phyloP scores from a whole-genome alignment of 2,329 filamentous ascomycete species.

The Colletotrichum sp. region DNA sequence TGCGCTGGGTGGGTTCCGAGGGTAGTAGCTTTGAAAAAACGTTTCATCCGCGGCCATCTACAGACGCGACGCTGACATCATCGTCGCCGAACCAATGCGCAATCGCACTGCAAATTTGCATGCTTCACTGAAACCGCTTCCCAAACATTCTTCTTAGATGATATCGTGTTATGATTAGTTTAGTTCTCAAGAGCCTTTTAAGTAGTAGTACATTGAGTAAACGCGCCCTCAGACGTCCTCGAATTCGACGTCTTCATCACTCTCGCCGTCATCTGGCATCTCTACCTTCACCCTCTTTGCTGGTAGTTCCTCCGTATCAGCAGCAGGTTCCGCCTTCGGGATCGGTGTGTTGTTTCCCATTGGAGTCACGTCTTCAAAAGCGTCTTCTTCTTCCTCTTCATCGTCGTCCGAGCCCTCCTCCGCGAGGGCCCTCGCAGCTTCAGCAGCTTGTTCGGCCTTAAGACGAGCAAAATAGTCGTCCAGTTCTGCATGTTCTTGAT shows the following conservation, averaged over 20 bases:
- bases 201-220: neutral
- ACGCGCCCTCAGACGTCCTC: conserved; percentile 53
- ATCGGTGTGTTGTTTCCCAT: conserved; percentile 28
- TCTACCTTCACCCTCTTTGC: conserved; percentile 69
- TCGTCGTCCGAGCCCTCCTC: conserved; percentile 31
- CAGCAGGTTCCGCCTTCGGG: conserved; percentile 39
- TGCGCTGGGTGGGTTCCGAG: neutral
- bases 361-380: conserved; percentile 56
- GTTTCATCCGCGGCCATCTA: neutral
- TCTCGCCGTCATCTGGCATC: conserved; percentile 52
- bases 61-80: neutral
- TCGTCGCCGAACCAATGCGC: neutral
- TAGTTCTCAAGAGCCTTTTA: neutral
- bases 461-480: conserved; percentile 73
- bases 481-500: conserved; percentile 61
- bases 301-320: conserved; percentile 46
- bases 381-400: conserved; percentile 43
- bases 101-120: neutral
- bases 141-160: neutral
- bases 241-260: conserved; percentile 62
- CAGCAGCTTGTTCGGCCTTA: conserved; percentile 63
- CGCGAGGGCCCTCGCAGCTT: conserved; percentile 34
- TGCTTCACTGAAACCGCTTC: neutral
- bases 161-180: neutral
- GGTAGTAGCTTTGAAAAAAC: neutral